Percentiles rank a stretch among this genome's conserved stretches.
Conservation (phyloP, 768 basidiomycete genomes). For the Amanita thiersii region DNA sequence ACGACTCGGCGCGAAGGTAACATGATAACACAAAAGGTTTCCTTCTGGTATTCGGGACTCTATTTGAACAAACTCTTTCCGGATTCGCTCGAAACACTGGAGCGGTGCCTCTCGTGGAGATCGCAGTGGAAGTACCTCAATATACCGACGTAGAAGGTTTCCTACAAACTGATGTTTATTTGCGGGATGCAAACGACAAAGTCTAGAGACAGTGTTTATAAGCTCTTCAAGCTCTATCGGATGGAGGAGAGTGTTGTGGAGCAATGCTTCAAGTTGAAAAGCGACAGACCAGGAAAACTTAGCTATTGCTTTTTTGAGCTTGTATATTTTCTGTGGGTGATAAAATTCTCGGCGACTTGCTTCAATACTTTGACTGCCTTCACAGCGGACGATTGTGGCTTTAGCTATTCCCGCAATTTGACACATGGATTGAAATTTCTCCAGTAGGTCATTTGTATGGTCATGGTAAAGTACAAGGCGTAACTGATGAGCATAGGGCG, state of each 20-base stretch:
- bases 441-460: constrained; percentile 34
- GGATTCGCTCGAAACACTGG: constrained; percentile 33
- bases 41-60: constrained; percentile 21
- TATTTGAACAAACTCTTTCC: constrained; percentile 18
- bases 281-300: constrained; percentile 56
- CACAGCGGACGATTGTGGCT: constrained; percentile 23
- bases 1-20: constrained; percentile 71
- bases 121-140: constrained; percentile 36
- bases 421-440: constrained; percentile 49
- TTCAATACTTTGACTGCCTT: constrained; percentile 34
- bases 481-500: constrained; percentile 67
- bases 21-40: constrained; percentile 61
- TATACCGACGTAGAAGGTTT: constrained; percentile 48
- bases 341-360: constrained; percentile 47
- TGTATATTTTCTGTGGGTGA: constrained; percentile 32
- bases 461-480: constrained; percentile 51
- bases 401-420: constrained; percentile 32
- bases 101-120: constrained; percentile 26
- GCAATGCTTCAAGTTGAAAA: constrained; percentile 68
- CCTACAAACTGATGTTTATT: constrained; percentile 24
- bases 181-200: constrained; percentile 24
- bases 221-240: constrained; percentile 48
- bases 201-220: constrained; percentile 29
- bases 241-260: constrained; percentile 56
- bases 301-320: constrained; percentile 33